Percentiles rank a stretch among this genome's conserved stretches.
These are phyloP conservation scores for Podila minutissima DNA, from an alignment of 192 early-diverging fungal species.

Conservation along the genomic window DNA sequence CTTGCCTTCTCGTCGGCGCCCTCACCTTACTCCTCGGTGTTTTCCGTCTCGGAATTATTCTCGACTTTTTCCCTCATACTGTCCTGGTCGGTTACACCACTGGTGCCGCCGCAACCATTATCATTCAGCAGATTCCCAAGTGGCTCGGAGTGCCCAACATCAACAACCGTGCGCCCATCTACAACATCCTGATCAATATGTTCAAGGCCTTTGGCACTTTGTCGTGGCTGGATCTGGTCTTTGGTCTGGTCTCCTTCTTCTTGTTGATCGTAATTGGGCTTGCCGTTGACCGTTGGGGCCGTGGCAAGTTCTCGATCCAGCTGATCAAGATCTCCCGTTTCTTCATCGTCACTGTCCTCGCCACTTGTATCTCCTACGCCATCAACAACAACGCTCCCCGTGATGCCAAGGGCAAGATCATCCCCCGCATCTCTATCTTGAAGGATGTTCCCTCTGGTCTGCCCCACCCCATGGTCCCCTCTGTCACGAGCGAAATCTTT, in stretches of 20 bases:
- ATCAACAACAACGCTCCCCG: constrained; percentile 58
- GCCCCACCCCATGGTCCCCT: constrained; percentile 65
- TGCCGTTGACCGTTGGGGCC: constrained; percentile 45
- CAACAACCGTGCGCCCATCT: constrained; percentile 76
- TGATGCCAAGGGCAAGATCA: constrained; percentile 54
- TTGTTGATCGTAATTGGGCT: constrained; percentile 23
- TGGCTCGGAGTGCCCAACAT: constrained; percentile 83
- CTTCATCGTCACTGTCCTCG: constrained; percentile 79
- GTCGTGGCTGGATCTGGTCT: constrained; percentile 43
- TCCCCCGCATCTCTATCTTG: constrained; percentile 70
- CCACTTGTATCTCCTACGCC: constrained; percentile 74
- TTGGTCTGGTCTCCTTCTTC: constrained; percentile 36
- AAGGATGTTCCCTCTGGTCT: constrained; percentile 81
- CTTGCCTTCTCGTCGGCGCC: constrained; percentile 79
- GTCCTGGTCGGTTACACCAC: constrained; percentile 92
- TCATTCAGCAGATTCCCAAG: constrained; percentile 73
- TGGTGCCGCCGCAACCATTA: constrained; percentile 83
- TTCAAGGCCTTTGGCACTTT: constrained; percentile 27
- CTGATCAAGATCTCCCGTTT: constrained; percentile 79
- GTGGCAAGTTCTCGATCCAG: constrained; percentile 58
- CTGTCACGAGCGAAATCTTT: constrained; percentile 60
- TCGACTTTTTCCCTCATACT: constrained; percentile 88
- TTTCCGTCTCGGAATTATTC: constrained; percentile 84
- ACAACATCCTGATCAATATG: constrained; percentile 50
- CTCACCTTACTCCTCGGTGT: constrained; percentile 77